Evolutionary conservation across 106 monocot genomes (phyloP), one percentile per base, ranked within the genome.

Genomic region (Apostasia ramifera): DNA sequence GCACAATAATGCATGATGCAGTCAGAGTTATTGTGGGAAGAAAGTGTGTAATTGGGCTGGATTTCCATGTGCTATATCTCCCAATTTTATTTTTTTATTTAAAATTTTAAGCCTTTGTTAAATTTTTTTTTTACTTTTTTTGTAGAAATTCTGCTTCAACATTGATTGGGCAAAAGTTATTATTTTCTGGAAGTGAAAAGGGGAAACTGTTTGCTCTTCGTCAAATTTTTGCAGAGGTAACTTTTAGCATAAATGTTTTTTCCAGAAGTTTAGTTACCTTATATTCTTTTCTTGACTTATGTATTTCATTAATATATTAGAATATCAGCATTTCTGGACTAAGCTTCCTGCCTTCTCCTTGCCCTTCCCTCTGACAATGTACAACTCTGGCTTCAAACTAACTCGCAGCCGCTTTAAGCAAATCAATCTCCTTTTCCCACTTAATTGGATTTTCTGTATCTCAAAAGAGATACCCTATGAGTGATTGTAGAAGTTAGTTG

Each of bases 1-100:
- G 85, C 1, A 81, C 98, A 7, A 87, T 93, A 73, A 98, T 98
- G 93, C 93, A 90, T 75, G 98, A 98, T 88, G 98, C 93, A 59
- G 81, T 98, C 53, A 82, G 93, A 63, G 71, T 98, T 64, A 86
- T 93, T 57, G 81, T 98, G 40, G 98, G 98, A 45, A 90, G 73
- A 83, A 98, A 93, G 98, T 98, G 10, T 56, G 91, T 78, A 42
- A 10, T 15, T 10, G 8, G 9, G 11, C 49, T 71, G 6, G 13
- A 53, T 40, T 39, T 37, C 43, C 4, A 44, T n/a, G 46, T n/a
- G 53, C 39, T 61, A 61, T 54, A 4, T 50, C 52, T 66, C 3
- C 13, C 46, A 49, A 8, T 15, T 56, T 54, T 14, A 11, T 8
- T 12, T 40, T 66, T 26, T 47, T 11, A 55, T 44, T 65, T 46